Evolutionary conservation across 2,329 filamentous ascomycete species (phyloP).

Genomic region (Penicillium nordicum): DNA sequence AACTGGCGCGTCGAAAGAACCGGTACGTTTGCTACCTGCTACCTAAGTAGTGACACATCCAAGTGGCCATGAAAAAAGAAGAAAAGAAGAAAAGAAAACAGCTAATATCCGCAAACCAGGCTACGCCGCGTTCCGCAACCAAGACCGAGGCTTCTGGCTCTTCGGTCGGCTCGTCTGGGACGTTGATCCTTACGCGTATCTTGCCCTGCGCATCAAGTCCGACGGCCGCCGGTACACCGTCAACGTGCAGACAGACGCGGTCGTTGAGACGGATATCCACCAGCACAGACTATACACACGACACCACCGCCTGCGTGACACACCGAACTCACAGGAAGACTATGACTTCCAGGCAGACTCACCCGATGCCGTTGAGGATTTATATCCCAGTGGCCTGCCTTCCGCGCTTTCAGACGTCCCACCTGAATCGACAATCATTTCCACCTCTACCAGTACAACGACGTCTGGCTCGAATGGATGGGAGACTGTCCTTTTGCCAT

Average conservation of each 20-base stretch:
- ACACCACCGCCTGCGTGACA: conserved; percentile 36
- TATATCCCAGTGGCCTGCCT: conserved; percentile 31
- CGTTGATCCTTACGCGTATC: conserved; percentile 81
- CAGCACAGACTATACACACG: conserved; percentile 75
- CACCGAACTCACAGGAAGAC: conserved; percentile 13
- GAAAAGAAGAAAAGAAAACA: not conserved
- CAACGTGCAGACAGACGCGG: conserved; percentile 90
- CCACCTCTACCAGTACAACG: conserved; percentile 28
- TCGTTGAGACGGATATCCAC: conserved; percentile 92
- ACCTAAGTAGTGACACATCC: not conserved
- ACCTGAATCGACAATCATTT: conserved; percentile 35
- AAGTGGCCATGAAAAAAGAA: not conserved
- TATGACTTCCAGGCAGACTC: conserved; percentile 19
- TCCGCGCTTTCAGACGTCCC: conserved; percentile 39
- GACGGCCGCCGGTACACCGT: conserved; percentile 91
- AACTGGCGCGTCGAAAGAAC: conserved; percentile 51
- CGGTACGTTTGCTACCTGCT: conserved; percentile 22
- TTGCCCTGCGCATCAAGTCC: conserved; percentile 83
- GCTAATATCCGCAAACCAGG: conserved; percentile 51
- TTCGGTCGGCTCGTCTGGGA: conserved; percentile 87
- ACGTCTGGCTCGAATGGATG: conserved; percentile 75
- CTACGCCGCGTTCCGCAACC: conserved; percentile 86
- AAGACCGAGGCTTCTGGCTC: conserved; percentile 70
- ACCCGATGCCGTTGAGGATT: conserved; percentile 19
- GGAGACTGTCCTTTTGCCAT: conserved; percentile 91